phyloP scores from a whole-genome alignment of 352 stramenopile genomes.

The Peronospora farinosa region DNA sequence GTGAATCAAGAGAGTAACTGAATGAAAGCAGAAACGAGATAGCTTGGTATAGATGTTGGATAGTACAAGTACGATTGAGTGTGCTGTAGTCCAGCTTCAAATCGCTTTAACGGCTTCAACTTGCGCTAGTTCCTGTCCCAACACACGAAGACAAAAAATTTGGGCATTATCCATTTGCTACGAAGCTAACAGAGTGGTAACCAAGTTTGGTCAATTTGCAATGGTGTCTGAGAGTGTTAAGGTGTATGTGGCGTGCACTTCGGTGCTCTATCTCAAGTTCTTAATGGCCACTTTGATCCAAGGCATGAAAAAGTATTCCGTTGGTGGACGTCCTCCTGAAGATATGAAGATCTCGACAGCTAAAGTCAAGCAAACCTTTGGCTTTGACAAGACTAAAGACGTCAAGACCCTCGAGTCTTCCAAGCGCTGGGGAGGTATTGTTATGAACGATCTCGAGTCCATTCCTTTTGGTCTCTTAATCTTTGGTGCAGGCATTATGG shows the following conservation, averaged over 20 bases:
- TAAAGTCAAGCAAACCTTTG: slow-evolving; percentile 41
- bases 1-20: neutral
- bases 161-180: too few relatives aligned
- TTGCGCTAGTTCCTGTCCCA: too few relatives aligned
- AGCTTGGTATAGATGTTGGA: too few relatives aligned
- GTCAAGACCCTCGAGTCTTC: slow-evolving; percentile 29
- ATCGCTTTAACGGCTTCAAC: too few relatives aligned
- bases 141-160: too few relatives aligned
- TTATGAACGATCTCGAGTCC: slow-evolving; percentile 57
- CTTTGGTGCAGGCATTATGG: slow-evolving; percentile 37
- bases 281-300: slow-evolving; percentile 41
- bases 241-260: slow-evolving; percentile 44
- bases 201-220: neutral
- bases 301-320: slow-evolving; percentile 42
- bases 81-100: too few relatives aligned
- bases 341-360: slow-evolving; percentile 39
- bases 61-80: too few relatives aligned
- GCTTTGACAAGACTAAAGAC: slow-evolving; percentile 25
- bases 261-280: slow-evolving; percentile 67
- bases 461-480: slow-evolving; percentile 47
- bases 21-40: neutral
- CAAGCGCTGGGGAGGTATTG: slow-evolving; percentile 46
- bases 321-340: slow-evolving; percentile 42
- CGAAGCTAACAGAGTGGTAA: neutral
- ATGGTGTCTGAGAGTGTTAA: slow-evolving; percentile 18